Conservation (phyloP, 805 yeast genomes). For the Sugiyamaella valdiviana region DNA sequence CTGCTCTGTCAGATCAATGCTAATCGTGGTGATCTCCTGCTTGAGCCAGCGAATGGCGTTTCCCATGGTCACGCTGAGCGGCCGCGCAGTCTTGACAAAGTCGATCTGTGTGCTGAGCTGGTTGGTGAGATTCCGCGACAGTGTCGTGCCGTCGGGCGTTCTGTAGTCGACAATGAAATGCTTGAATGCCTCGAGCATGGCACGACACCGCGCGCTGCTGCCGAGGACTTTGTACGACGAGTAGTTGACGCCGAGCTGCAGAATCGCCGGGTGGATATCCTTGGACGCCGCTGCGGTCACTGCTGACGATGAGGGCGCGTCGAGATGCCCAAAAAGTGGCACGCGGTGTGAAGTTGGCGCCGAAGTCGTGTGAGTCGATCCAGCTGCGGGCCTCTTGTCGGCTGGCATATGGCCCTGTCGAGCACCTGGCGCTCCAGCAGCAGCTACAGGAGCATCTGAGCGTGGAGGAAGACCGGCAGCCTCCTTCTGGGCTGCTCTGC, state of each 20-base stretch:
- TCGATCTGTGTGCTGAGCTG: conserved; percentile 91
- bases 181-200: conserved; percentile 81
- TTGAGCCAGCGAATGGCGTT: conserved; percentile 96
- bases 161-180: conserved; percentile 69
- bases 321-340: conserved; percentile 36
- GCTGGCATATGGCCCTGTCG: not conserved
- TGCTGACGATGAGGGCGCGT: conserved; percentile 16
- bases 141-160: conserved; percentile 79
- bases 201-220: conserved; percentile 74
- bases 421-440: conserved; percentile 1
- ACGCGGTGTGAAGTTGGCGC: conserved; percentile 9
- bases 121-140: conserved; percentile 81
- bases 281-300: conserved; percentile 44
- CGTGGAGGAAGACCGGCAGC: conserved; percentile 40
- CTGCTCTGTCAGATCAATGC: conserved; percentile 61
- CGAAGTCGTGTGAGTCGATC: not conserved
- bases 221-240: conserved; percentile 86
- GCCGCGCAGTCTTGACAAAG: conserved; percentile 82
- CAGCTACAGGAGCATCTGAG: conserved; percentile 31
- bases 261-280: conserved; percentile 79
- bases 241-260: conserved; percentile 69
- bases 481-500: conserved; percentile 81
- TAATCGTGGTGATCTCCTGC: conserved; percentile 80
- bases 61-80: conserved; percentile 91
- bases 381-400: not conserved